Percentiles rank a stretch among this genome's conserved stretches.
These are phyloP conservation scores for Meyerozyma carpophila DNA, from an alignment of 1,139 yeast genomes.

Conservation along the genomic window DNA sequence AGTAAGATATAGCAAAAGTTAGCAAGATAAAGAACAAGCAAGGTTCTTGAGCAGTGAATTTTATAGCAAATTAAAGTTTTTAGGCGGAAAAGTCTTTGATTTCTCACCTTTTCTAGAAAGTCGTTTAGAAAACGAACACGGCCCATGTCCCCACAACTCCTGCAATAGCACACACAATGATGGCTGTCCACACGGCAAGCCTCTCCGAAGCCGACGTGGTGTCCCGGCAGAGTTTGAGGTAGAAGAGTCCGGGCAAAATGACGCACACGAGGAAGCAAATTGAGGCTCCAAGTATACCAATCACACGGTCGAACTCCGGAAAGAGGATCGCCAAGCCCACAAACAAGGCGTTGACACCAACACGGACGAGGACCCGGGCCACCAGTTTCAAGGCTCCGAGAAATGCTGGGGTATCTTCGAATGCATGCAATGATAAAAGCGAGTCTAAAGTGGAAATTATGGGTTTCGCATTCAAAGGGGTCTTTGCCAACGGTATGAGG, in stretches of 20 bases:
- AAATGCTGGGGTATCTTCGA: conserved; percentile 3
- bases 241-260: conserved; percentile 51
- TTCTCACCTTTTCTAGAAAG: no score
- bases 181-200: conserved; percentile 16
- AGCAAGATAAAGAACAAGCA: no score
- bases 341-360: conserved; percentile 47
- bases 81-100: no score
- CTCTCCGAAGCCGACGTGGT: conserved; percentile 19
- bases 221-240: conserved; percentile 34
- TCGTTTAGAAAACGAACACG: conserved; percentile 20
- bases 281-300: conserved; percentile 54
- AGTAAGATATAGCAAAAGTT: no score
- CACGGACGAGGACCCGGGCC: conserved; percentile 21
- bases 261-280: conserved; percentile 53
- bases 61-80: no score
- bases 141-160: conserved; percentile 40
- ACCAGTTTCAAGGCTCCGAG: conserved; percentile 3
- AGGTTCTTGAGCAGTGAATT: no score
- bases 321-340: conserved; percentile 47
- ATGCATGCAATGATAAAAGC: conserved; percentile 13
- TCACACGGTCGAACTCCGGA: conserved; percentile 54
- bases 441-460: conserved; percentile 60
- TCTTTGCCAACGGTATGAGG: conserved; percentile 78
- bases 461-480: conserved; percentile 85
- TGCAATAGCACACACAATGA: conserved; percentile 20